Conservation (phyloP, 1,284 basidiomycete genomes). For the Tremellales sp. region DNA sequence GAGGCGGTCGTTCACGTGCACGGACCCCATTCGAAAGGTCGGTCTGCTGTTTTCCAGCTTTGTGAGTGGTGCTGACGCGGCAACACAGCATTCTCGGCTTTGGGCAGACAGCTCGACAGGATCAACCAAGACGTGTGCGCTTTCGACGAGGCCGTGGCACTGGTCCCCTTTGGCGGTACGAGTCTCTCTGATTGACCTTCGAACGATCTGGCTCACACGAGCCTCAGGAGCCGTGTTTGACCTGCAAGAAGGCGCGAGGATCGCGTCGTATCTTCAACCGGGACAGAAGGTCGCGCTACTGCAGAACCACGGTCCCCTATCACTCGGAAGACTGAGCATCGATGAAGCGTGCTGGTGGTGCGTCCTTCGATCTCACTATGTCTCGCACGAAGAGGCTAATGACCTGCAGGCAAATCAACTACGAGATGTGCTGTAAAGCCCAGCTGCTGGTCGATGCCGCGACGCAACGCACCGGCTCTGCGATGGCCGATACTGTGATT, state of each 20-base stretch:
- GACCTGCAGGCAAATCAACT: conserved; percentile 42
- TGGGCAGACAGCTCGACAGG: conserved; percentile 38
- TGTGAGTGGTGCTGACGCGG: neutral
- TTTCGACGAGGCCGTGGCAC: conserved; percentile 33
- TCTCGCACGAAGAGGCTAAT: conserved; percentile 28
- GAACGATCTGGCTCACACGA: neutral
- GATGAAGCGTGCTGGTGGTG: conserved; percentile 46
- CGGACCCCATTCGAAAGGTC: conserved; percentile 38
- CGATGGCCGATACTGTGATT: conserved; percentile 8
- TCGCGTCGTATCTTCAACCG: conserved; percentile 23
- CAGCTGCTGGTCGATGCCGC: conserved; percentile 42
- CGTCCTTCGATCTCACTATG: conserved; percentile 8
- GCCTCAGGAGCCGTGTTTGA: conserved; percentile 36
- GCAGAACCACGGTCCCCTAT: conserved; percentile 40
- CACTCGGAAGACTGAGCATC: conserved; percentile 33
- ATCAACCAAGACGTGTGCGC: conserved; percentile 43
- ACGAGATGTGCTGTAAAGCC: conserved; percentile 40
- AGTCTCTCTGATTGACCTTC: neutral
- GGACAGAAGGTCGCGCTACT: conserved; percentile 34
- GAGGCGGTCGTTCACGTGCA: conserved; percentile 43
- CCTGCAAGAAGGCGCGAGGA: conserved; percentile 37
- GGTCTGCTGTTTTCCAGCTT: neutral
- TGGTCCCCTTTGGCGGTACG: conserved; percentile 42
- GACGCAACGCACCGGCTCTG: conserved; percentile 23
- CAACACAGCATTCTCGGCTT: conserved; percentile 22